Conservation (phyloP, 2,329 filamentous ascomycete genomes). For the Scopulariopsis brevicaulis region DNA sequence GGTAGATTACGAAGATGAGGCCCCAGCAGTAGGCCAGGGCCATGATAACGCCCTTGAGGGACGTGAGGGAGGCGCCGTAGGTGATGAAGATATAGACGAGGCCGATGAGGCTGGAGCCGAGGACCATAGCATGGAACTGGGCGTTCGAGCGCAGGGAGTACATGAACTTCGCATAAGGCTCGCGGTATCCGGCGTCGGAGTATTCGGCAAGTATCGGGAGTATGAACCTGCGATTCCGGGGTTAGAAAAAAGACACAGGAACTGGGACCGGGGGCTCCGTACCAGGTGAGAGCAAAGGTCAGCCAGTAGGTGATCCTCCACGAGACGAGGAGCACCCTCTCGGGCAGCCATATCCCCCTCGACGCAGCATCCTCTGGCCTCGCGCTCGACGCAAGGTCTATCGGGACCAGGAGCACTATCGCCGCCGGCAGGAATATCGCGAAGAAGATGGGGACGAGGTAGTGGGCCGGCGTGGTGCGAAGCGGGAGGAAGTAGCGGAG, state of each 20-base stretch:
- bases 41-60: constrained; percentile 79
- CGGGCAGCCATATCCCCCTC: constrained; percentile 79
- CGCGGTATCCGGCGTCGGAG: constrained; percentile 84
- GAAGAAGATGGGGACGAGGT: constrained; percentile 87
- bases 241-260: background rate
- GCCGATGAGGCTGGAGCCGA: constrained; percentile 58
- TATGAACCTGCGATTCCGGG: constrained; percentile 53
- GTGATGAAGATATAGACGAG: constrained; percentile 75
- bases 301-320: constrained; percentile 98
- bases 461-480: constrained; percentile 79
- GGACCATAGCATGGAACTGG: constrained; percentile 73
- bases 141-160: constrained; percentile 84
- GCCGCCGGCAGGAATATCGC: constrained; percentile 87
- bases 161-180: constrained; percentile 66
- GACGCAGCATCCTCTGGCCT: constrained; percentile 57
- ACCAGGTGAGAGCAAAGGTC: constrained; percentile 92
- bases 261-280: constrained; percentile 15
- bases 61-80: constrained; percentile 60
- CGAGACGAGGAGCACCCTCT: constrained; percentile 66
- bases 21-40: constrained; percentile 93
- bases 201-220: constrained; percentile 91
- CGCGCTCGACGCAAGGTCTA: constrained; percentile 84
- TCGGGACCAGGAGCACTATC: constrained; percentile 84
- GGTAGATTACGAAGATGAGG: constrained; percentile 79
- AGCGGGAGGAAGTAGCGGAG: constrained; percentile 84